A percentile compares a stretch with the other conserved stretches of the same genome.
Evolutionary conservation across 2,329 filamentous ascomycete species (phyloP).

Genomic region (Scolecobasidium constrictum): DNA sequence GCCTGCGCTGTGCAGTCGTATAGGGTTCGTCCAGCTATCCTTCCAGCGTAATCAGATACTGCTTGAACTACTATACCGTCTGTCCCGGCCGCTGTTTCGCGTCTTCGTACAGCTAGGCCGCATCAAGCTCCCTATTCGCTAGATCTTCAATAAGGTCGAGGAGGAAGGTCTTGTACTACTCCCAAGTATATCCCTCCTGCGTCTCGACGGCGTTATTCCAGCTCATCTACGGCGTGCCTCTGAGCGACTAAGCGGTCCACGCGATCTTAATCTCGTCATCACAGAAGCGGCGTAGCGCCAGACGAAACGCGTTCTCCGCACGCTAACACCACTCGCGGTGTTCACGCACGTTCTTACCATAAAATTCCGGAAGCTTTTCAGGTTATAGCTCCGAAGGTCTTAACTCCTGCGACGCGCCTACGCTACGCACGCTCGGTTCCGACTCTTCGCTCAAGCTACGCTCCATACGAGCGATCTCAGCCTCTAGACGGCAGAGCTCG

Average conservation of each 20-base stretch:
- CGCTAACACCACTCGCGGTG: background rate
- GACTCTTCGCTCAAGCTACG: no score
- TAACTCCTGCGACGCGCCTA: no score
- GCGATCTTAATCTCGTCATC: background rate
- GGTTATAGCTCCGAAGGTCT: no score
- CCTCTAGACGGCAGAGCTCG: no score
- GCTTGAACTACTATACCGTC: conserved; percentile 1
- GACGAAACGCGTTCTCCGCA: conserved; percentile 2
- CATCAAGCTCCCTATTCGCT: background rate
- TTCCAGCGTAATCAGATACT: conserved; percentile 1
- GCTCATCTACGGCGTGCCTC: background rate
- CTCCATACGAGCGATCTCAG: no score
- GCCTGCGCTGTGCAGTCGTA: background rate
- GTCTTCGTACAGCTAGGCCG: background rate
- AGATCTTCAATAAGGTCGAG: conserved; percentile 2
- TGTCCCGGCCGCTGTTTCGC: background rate
- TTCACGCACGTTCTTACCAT: background rate
- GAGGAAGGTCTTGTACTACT: background rate
- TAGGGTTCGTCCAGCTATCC: background rate
- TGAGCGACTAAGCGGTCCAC: background rate
- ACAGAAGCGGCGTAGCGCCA: background rate
- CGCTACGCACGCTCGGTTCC: no score
- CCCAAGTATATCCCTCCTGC: background rate
- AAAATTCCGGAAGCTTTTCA: conserved; percentile 1
- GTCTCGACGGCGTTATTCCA: background rate